Conservation (phyloP, 495 filamentous ascomycete species). For the Neurospora sp. region DNA sequence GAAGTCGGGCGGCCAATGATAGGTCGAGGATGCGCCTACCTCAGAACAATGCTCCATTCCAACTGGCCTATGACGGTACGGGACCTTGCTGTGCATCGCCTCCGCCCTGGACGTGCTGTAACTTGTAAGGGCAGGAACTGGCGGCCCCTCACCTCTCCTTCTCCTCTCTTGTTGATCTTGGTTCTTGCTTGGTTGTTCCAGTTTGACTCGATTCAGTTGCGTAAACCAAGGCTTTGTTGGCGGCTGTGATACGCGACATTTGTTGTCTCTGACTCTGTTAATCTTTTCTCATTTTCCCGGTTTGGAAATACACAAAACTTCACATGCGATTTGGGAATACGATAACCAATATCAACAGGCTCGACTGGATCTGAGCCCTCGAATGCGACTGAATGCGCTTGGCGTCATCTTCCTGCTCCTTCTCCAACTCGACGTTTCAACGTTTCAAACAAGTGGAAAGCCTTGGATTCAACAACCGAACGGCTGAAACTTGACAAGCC, state of each 20-base stretch:
- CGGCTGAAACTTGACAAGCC: background rate
- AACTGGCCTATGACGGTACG: background rate
- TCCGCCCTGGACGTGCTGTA: conserved; percentile 2
- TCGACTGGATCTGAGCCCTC: background rate
- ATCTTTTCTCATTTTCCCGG: background rate
- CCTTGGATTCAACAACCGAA: background rate
- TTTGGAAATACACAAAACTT: background rate
- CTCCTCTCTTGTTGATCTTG: background rate
- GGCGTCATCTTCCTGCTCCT: background rate
- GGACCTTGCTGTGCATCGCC: background rate
- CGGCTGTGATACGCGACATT: background rate
- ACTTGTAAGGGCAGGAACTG: background rate
- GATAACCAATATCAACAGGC: background rate
- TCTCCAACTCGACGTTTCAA: background rate
- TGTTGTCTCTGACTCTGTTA: background rate
- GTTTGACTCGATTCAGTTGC: background rate
- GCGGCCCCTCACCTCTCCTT: conserved; percentile 4
- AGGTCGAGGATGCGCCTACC: background rate
- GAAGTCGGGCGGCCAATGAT: background rate
- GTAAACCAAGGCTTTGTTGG: background rate
- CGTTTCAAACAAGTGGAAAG: background rate
- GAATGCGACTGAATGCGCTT: background rate
- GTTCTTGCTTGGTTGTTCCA: background rate
- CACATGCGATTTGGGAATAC: background rate
- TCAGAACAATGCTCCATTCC: background rate